Evolutionary conservation across 441 rosid genomes (phyloP).

Genomic region (Jatropha multifida): DNA sequence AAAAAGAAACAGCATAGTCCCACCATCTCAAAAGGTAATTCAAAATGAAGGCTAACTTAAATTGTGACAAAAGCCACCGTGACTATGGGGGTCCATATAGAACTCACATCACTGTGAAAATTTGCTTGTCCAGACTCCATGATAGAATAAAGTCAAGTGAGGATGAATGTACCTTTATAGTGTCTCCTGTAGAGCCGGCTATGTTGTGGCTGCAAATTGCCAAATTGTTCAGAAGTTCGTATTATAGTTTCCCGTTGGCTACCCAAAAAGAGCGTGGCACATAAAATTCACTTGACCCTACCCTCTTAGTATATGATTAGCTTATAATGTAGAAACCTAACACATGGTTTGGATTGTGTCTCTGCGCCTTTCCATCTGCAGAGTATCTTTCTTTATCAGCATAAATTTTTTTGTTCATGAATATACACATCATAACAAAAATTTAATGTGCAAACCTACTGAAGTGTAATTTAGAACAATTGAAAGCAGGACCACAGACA

Average conservation of each 20-base stretch:
- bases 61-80: slow-evolving; percentile 23
- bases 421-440: neutral
- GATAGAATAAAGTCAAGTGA: slow-evolving; percentile 29
- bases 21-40: slow-evolving; percentile 20
- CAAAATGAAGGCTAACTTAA: slow-evolving; percentile 16
- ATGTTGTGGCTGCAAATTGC: slow-evolving; percentile 18
- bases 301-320: slow-evolving; percentile 1
- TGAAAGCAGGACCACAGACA: slow-evolving; percentile 2
- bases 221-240: slow-evolving; percentile 23
- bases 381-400: slow-evolving; percentile 13
- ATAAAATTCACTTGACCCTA: slow-evolving; percentile 25
- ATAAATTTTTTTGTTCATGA: slow-evolving; percentile 5
- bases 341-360: slow-evolving; percentile 24
- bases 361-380: slow-evolving; percentile 6
- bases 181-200: slow-evolving; percentile 24
- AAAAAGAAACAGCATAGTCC: slow-evolving; percentile 16
- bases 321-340: slow-evolving; percentile 11
- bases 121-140: slow-evolving; percentile 17
- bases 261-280: slow-evolving; percentile 17
- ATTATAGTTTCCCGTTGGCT: slow-evolving; percentile 28
- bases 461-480: neutral
- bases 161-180: slow-evolving; percentile 22
- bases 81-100: slow-evolving; percentile 22
- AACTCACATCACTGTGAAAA: slow-evolving; percentile 16
- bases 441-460: neutral